Evolutionary conservation across 2,329 filamentous ascomycete genomes (phyloP), one percentile per base, ranked within the genome.

Genomic region (Fusarium clavum): DNA sequence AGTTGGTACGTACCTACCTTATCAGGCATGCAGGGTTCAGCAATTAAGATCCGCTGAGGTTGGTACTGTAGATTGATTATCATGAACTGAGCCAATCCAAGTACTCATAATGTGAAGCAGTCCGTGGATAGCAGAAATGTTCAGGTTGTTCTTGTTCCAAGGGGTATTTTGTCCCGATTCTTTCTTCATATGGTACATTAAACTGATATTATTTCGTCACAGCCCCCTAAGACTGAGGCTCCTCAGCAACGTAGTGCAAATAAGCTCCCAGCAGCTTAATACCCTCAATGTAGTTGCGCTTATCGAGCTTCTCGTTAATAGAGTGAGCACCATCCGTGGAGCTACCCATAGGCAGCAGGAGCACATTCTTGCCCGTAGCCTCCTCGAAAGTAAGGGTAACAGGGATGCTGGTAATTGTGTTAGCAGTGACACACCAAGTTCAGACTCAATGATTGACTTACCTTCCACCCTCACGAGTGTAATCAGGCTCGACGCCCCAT

Each of bases 291-390:
- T 99, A 99, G 83, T 99, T 99, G 78, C 88, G 90, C 87, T 92
- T 94, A 81, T 99, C 96, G 61, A 99, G 86, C 87, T 97, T 98
- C 88, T 98, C 96, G 81, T 99, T 99, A 82, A 98, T 97, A 34
- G 94, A 97, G 83, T 99, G 96, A 10, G 96, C 96, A 44, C 93
- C 94, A 80, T 98, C 96, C 2, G 95, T 99, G 45, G 93, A 97
- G 85, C 93, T 97, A 47, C 96, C 96, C 96, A 99, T 98, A 32
- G 96, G 96, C 73, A 99, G 83, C 72, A 99, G 85, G 61, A 99
- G 84, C 44, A 98, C 95, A 78, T 98, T 99, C 91, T 99, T 99
- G 77, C 94, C 94, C 9, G 95, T 97, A 20, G 96, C 94, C 84
- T 98, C 91, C 85, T 99, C 96, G 79, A 99, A 99, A 3, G 94